Percentiles rank a stretch among this genome's conserved stretches.
Conservation (phyloP, 2,329 filamentous ascomycete species). For the Venturia oleaginea region DNA sequence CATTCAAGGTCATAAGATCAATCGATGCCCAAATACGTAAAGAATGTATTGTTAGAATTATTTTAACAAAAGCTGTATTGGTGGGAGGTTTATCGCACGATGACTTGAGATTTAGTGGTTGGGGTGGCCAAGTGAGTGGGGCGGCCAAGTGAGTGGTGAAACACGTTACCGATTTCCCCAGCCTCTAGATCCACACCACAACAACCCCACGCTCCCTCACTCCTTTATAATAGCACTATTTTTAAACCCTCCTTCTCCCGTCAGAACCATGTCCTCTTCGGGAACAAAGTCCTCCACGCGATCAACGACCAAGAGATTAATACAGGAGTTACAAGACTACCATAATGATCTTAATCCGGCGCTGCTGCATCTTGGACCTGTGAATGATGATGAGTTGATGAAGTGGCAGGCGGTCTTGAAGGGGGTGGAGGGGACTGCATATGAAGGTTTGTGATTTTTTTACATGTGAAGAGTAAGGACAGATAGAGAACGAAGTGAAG, state of each 20-base stretch:
- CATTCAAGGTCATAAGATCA: no score
- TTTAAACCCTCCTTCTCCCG: no score
- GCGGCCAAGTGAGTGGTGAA: no score
- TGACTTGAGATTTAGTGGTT: no score
- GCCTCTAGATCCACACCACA: neutral
- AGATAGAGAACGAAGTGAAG: neutral
- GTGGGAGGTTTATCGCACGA: no score
- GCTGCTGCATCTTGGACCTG: constrained; percentile 47
- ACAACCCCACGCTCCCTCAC: neutral
- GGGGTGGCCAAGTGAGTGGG: no score
- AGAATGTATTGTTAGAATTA: no score
- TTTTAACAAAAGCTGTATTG: no score
- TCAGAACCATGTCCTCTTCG: neutral
- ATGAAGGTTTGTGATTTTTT: constrained; percentile 41
- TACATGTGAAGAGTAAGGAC: neutral
- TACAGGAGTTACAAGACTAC: constrained; percentile 53
- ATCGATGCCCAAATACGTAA: no score
- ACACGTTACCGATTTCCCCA: neutral
- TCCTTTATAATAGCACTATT: neutral
- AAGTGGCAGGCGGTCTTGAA: constrained; percentile 53
- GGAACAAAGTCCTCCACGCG: constrained; percentile 13
- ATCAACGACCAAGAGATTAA: constrained; percentile 47
- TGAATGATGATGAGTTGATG: constrained; percentile 48
- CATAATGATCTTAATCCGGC: constrained; percentile 46
- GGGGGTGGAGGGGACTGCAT: constrained; percentile 49